phyloP scores from a whole-genome alignment of 768 basidiomycete genomes.

The Leccinum uliginosum region DNA sequence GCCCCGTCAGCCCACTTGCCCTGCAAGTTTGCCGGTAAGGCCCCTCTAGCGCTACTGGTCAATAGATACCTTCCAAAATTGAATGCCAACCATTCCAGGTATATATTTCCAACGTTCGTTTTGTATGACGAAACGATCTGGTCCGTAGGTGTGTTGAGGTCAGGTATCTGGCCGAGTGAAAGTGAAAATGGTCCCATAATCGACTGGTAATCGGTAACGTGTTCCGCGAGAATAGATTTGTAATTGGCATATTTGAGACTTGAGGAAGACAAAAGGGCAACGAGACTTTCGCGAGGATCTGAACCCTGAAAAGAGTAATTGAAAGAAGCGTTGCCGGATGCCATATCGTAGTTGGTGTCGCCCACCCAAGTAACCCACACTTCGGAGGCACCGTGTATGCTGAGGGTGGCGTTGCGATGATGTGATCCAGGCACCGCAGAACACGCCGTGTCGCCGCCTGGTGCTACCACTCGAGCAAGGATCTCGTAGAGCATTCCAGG shows the following conservation, averaged over 20 bases:
- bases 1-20: conserved; percentile 64
- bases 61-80: conserved; percentile 71
- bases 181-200: conserved; percentile 49
- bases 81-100: conserved; percentile 72
- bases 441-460: conserved; percentile 33
- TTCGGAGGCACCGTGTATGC: conserved; percentile 43
- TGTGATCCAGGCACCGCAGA: conserved; percentile 19
- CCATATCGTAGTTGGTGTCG: conserved; percentile 64
- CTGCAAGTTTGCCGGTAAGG: conserved; percentile 67
- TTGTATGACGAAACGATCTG: conserved; percentile 49
- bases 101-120: conserved; percentile 52
- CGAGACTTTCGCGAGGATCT: conserved; percentile 51
- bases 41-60: conserved; percentile 55
- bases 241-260: conserved; percentile 30
- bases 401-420: conserved; percentile 45
- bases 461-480: conserved; percentile 43
- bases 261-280: conserved; percentile 34
- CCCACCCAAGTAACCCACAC: conserved; percentile 71
- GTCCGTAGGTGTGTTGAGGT: conserved; percentile 53
- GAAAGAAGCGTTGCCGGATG: conserved; percentile 53
- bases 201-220: conserved; percentile 48
- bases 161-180: conserved; percentile 54
- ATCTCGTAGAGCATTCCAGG: conserved; percentile 75
- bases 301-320: conserved; percentile 60
- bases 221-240: conserved; percentile 38